These are phyloP conservation scores for Melaleuca alternifolia DNA, from an alignment of 345 rosid genomes.

Conservation along the genomic window DNA sequence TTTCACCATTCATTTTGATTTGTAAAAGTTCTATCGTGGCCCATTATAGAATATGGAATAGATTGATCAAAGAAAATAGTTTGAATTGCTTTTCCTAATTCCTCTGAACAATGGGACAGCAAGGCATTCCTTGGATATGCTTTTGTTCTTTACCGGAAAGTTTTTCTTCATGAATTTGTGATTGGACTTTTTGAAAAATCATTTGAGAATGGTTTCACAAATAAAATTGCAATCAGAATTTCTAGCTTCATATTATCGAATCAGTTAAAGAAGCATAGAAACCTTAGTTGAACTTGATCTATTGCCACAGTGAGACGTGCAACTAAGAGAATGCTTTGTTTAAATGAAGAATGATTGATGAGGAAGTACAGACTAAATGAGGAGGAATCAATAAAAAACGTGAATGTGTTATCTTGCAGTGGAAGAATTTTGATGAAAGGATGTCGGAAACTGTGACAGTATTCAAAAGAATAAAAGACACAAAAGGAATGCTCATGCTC, in stretches of 20 bases:
- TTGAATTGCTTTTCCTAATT: not conserved
- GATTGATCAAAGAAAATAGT: not conserved
- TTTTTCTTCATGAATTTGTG: not conserved
- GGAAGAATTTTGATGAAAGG: not conserved
- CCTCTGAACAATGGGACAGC: not conserved
- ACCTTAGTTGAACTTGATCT: too few relatives aligned
- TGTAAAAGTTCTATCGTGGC: not conserved
- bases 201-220: not conserved
- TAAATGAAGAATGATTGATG: not conserved
- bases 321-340: not conserved
- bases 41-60: not conserved
- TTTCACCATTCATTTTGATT: not conserved
- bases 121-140: not conserved
- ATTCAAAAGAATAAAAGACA: not conserved
- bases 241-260: not conserved
- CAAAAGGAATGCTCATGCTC: not conserved
- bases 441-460: not conserved
- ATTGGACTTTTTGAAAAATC: not conserved
- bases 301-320: not conserved
- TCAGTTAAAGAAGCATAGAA: not conserved
- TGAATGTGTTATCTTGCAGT: not conserved
- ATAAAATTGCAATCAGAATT: not conserved
- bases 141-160: not conserved
- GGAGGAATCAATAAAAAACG: not conserved
- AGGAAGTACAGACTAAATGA: not conserved